phyloP scores from a whole-genome alignment of 2,329 filamentous ascomycete species.

The Colletotrichum sp. region DNA sequence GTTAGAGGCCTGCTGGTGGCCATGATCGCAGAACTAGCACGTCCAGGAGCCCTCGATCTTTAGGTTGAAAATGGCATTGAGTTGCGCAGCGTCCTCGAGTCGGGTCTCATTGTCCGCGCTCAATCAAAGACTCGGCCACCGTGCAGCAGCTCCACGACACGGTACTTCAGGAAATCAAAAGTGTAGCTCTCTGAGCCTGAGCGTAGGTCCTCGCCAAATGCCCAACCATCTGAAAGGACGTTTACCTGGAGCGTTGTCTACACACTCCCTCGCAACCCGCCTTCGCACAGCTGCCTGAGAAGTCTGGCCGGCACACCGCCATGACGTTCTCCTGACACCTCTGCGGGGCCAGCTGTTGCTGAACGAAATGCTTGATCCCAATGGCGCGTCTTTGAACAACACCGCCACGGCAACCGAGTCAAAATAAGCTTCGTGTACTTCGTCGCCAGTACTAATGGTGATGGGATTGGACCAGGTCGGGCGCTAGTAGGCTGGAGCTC shows the following conservation, averaged over 20 bases:
- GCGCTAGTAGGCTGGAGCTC: not conserved
- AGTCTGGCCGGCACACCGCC: not conserved
- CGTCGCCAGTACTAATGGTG: not conserved
- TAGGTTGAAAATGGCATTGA: not conserved
- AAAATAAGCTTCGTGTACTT: not conserved
- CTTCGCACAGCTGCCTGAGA: not conserved
- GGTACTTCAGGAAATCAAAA: not conserved
- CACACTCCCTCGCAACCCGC: not conserved
- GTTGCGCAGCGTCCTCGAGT: not conserved
- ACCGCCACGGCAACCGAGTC: not conserved
- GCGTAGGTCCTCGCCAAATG: not conserved
- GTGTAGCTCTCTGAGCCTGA: not conserved
- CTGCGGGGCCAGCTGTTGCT: not conserved
- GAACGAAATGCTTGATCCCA: not conserved
- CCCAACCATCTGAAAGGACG: not conserved
- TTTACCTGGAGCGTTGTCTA: not conserved
- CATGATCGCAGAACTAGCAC: not conserved
- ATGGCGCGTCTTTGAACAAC: not conserved
- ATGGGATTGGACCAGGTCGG: not conserved
- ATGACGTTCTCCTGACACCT: not conserved
- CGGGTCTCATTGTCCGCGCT: not conserved
- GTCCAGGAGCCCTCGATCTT: not conserved
- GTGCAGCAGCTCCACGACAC: not conserved
- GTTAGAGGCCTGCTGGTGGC: not conserved
- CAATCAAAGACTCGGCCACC: not conserved